These are phyloP conservation scores for Blepharisma stoltei DNA, from an alignment of 73 alveolate species.

Conservation along the genomic window DNA sequence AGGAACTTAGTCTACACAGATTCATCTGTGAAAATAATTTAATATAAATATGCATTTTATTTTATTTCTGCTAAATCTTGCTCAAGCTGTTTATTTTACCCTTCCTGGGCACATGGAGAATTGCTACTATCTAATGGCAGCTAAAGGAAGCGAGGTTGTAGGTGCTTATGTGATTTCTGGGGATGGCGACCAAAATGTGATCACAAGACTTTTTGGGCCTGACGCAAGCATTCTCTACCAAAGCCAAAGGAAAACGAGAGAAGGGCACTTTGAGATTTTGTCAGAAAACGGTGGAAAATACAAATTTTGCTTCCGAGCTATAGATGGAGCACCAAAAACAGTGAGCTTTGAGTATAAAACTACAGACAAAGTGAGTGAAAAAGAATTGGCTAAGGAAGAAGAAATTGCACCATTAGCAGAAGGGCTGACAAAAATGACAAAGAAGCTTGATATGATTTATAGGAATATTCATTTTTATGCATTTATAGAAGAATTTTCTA, in stretches of 20 bases:
- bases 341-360: background rate
- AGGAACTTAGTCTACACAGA: background rate
- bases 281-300: background rate
- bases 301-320: background rate
- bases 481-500: background rate
- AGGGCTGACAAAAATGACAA: background rate
- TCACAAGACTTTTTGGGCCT: background rate
- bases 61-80: background rate
- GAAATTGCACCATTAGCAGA: background rate
- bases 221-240: background rate
- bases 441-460: background rate
- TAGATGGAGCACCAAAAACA: background rate
- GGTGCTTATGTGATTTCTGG: slow-evolving; percentile 11
- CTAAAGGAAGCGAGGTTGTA: background rate
- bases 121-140: background rate
- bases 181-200: background rate
- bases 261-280: background rate
- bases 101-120: background rate
- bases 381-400: background rate
- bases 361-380: background rate
- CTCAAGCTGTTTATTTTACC: background rate
- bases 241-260: background rate
- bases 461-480: slow-evolving; percentile 10
- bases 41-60: background rate
- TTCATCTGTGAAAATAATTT: background rate